Percentiles rank a stretch among this genome's conserved stretches.
These are phyloP conservation scores for Raddia distichophylla DNA, from an alignment of 176 grass and related monocot genomes.

Conservation along the genomic window DNA sequence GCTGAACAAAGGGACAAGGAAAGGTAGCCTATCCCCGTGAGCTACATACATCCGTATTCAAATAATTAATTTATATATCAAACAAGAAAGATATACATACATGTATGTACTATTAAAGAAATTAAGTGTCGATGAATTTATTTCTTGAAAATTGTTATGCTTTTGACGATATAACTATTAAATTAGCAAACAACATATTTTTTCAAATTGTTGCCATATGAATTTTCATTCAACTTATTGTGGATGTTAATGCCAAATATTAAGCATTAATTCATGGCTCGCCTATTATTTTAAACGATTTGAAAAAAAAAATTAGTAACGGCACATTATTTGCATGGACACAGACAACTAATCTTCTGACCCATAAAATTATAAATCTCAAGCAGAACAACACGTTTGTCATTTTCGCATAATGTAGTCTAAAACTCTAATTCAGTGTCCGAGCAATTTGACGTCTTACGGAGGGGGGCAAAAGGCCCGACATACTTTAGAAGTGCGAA, in stretches of 20 bases:
- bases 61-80: too few relatives aligned
- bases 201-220: too few relatives aligned
- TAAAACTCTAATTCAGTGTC: too few relatives aligned
- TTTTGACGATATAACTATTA: neutral
- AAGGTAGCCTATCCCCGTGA: too few relatives aligned
- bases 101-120: neutral
- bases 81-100: too few relatives aligned
- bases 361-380: neutral
- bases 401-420: too few relatives aligned
- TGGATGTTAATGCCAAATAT: neutral
- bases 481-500: too few relatives aligned
- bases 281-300: neutral
- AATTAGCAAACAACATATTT: neutral
- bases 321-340: neutral
- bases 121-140: neutral
- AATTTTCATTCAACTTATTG: too few relatives aligned
- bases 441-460: too few relatives aligned
- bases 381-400: neutral
- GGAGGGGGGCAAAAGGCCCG: too few relatives aligned
- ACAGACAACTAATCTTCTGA: neutral
- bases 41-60: too few relatives aligned
- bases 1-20: too few relatives aligned
- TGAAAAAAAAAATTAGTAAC: neutral
- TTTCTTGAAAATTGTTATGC: neutral
- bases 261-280: neutral